Percentiles rank a stretch among this genome's conserved stretches.
These are phyloP conservation scores for Candida odintsovae DNA, from an alignment of 805 yeast species.

Conservation along the genomic window DNA sequence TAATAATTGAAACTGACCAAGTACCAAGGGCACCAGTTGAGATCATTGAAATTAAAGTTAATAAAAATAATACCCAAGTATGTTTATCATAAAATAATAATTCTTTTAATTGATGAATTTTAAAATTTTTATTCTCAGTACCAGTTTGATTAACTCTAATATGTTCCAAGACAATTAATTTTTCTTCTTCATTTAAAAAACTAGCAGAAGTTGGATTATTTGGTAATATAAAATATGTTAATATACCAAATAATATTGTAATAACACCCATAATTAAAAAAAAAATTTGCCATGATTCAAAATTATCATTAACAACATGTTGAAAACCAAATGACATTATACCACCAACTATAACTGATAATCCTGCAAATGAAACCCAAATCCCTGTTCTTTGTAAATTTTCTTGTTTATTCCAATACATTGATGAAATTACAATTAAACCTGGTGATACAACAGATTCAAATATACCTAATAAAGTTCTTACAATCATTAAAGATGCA, in stretches of 20 bases:
- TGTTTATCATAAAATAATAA: constrained; percentile 38
- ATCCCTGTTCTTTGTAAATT: constrained; percentile 48
- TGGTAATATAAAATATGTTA: constrained; percentile 41
- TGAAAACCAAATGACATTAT: constrained; percentile 47
- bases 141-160: constrained; percentile 44
- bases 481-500: constrained; percentile 49
- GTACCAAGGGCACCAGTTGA: constrained; percentile 42
- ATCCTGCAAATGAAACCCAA: constrained; percentile 56
- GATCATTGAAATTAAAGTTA: constrained; percentile 40
- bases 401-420: constrained; percentile 54
- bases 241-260: constrained; percentile 44
- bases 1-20: constrained; percentile 32
- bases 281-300: constrained; percentile 57
- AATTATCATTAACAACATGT: constrained; percentile 34
- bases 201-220: constrained; percentile 37
- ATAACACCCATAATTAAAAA: constrained; percentile 50
- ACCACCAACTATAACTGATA: constrained; percentile 41
- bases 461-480: constrained; percentile 47
- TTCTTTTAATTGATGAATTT: constrained; percentile 36
- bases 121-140: constrained; percentile 38
- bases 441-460: constrained; percentile 55
- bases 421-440: constrained; percentile 49
- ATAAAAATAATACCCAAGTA: constrained; percentile 42
- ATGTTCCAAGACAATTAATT: constrained; percentile 34
- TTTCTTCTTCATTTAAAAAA: constrained; percentile 37